Evolutionary conservation across 225 moss, liverwort and hornwort species (phyloP), one percentile per base, ranked within the genome.

Genomic region (Pleurozium schreberi): DNA sequence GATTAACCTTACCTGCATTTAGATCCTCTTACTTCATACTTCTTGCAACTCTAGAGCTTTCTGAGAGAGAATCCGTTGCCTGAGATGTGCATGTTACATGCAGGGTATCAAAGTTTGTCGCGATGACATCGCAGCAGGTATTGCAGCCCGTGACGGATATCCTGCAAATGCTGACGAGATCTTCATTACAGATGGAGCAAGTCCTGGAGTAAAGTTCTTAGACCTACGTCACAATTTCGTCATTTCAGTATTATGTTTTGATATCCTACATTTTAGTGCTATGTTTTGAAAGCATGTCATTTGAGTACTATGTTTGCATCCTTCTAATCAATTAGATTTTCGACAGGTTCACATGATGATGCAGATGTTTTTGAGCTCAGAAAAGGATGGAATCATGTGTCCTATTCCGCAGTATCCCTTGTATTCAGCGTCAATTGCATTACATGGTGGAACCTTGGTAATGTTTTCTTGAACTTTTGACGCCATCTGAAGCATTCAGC

Each of bases 381-480:
- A 99, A 89, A 94, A 97, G 86, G 96, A 95, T 92, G 98, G 98
- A 86, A 92, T 99, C 76, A 87, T 99, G 80, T 95, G 95, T 79
- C 98, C 98, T 67, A 96, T 99, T 82, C 98, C 98, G 81, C 98
- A 99, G 88, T 99, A 99, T 84, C 98, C 98, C 74, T 88, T 99
- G 87, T 99, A 99, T 92, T 99, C 98, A 50, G 97, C 97, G 85
- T 97, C 97, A 58, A 96, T 99, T 87, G 94, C 81, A 60, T 88
- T 99, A 66, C 97, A 99, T 93, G 98, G 98, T 71, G 98, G 98
- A 83, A 95, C 95, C 85, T 93, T 99, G 96, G 98, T 98, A 93
- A 82, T 82, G 84, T 75, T 83, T 71, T 75, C 71, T 92, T 42
- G 65, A 84, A 88, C 77, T 49, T 62, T 73, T 57, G n/a, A 82